Evolutionary conservation across 2,329 filamentous ascomycete species (phyloP).

Genomic region (Thielaviopsis euricoi): DNA sequence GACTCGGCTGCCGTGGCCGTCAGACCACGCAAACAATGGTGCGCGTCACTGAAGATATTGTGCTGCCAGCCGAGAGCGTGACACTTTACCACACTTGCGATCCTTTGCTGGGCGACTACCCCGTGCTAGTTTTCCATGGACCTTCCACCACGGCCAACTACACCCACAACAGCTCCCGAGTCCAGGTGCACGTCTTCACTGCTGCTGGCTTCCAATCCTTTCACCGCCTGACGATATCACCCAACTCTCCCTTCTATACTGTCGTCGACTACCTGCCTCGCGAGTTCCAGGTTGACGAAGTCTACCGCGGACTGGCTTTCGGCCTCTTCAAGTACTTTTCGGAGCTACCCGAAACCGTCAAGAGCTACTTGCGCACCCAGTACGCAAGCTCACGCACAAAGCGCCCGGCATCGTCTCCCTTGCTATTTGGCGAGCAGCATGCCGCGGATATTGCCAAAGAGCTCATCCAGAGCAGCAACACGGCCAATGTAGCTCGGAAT

Average conservation of each 20-base stretch:
- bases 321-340: conserved; percentile 87
- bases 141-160: conserved; percentile 79
- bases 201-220: conserved; percentile 81
- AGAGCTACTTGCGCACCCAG: conserved; percentile 46
- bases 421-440: conserved; percentile 79
- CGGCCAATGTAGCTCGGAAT: conserved; percentile 52
- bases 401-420: conserved; percentile 46
- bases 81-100: conserved; percentile 83
- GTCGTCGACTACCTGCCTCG: conserved; percentile 81
- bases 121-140: conserved; percentile 82
- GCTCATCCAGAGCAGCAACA: conserved; percentile 70
- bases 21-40: conserved; percentile 47
- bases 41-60: conserved; percentile 61
- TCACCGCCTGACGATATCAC: conserved; percentile 79
- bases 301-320: conserved; percentile 81
- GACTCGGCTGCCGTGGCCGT: not conserved
- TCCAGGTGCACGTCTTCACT: conserved; percentile 85
- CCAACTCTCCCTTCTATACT: conserved; percentile 77
- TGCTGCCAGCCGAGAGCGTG: conserved; percentile 64
- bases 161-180: conserved; percentile 74
- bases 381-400: conserved; percentile 36
- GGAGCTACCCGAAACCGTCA: conserved; percentile 65
- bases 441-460: conserved; percentile 75
- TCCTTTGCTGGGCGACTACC: conserved; percentile 61
- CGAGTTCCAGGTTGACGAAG: conserved; percentile 89